These are phyloP conservation scores for Friedmanniomyces endolithicus DNA, from an alignment of 495 filamentous ascomycete genomes.

Conservation along the genomic window DNA sequence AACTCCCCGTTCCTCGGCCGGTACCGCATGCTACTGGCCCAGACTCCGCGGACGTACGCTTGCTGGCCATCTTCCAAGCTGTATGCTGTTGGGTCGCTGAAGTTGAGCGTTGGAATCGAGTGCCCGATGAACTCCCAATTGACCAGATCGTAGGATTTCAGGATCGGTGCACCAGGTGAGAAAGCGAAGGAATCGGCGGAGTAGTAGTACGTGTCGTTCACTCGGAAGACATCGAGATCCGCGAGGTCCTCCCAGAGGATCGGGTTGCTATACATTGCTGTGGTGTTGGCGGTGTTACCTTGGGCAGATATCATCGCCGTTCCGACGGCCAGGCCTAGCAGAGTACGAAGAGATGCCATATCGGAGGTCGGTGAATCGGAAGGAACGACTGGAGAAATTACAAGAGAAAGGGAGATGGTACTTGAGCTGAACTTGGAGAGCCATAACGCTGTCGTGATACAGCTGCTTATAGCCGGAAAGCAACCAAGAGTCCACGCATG, in stretches of 20 bases:
- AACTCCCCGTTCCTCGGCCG: conserved; percentile 35
- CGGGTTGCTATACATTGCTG: conserved; percentile 30
- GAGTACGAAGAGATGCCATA: no score
- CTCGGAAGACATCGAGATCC: conserved; percentile 36
- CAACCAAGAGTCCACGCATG: no score
- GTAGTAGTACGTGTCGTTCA: conserved; percentile 40
- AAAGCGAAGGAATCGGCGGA: conserved; percentile 42
- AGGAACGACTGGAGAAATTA: no score
- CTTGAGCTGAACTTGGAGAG: no score
- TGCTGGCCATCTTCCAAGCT: conserved; percentile 32
- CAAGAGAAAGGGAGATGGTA: no score
- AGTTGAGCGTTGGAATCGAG: conserved; percentile 41
- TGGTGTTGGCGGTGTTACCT: not conserved
- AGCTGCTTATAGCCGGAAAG: no score
- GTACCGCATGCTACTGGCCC: conserved; percentile 43
- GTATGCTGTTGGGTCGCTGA: conserved; percentile 32
- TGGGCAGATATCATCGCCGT: not conserved
- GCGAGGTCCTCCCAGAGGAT: conserved; percentile 36
- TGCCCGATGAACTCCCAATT: conserved; percentile 46
- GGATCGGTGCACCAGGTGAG: conserved; percentile 47
- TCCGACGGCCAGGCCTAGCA: no score
- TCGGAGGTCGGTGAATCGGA: no score
- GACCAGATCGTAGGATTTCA: conserved; percentile 43
- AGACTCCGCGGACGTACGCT: conserved; percentile 44
- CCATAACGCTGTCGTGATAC: no score